Evolutionary conservation across 2,329 filamentous ascomycete species (phyloP), one percentile per base, ranked within the genome.

Genomic region (Phaeophleospora eucalypticola): DNA sequence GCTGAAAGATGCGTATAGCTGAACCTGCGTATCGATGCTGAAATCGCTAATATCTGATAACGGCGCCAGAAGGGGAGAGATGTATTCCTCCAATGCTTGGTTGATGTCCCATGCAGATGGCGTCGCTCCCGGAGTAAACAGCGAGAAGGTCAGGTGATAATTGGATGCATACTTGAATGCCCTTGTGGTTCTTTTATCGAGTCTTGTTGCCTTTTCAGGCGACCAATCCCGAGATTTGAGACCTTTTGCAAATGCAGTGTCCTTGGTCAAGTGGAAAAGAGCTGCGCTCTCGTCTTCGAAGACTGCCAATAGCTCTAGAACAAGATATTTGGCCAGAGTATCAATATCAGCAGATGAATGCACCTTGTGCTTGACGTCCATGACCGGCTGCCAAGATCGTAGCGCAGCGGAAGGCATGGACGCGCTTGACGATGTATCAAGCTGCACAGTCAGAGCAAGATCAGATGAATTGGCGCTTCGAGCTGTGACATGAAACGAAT

Each of bases 101-200:
- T 96, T 86, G 41, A 97, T 88, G 43, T 95, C 88, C 93, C 93
- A 98, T 8, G 84, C 86, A 24, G 86, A 95, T 2, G 93, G 93
- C 0, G 75, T 67, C 1, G 85, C 79, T 1, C 83, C 83, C 10
- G 86, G 85, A 0, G 89, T 93, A 65, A 98, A 97, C 2, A 98
- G 76, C 0, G 93, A 98, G 63, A 98, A 95, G 0, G 90, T 95
- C 20, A 98, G 74, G 64, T 98, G 93, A 65, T 97, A 98, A 0
- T 88, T 95, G 12, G 90, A 83, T 3, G 93, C 86, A 65, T 96
- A 95, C 65, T 91, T 94, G 62, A 97, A 79, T 0, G 89, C 89
- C 41, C 89, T 79, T 2, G 87, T 93, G 29, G 87, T 87, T 51
- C 89, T 86, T 45, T 75, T 74, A 50, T 76, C 75, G 21, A 77